Evolutionary conservation across 352 stramenopile genomes (phyloP), one percentile per base, ranked within the genome.

Genomic region (Aphanomyces cochlioides): DNA sequence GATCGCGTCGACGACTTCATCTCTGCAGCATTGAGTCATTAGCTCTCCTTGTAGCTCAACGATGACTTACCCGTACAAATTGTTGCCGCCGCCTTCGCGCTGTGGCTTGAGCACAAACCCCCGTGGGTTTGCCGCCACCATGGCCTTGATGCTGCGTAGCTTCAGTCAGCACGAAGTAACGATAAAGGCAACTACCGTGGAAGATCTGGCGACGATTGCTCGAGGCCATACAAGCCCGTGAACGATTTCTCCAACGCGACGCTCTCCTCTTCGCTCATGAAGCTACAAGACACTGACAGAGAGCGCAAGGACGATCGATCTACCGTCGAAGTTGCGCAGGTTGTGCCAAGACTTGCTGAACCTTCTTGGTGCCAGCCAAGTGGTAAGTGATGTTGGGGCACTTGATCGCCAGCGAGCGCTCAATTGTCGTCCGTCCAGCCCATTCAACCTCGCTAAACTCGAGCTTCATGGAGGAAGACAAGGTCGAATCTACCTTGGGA

Each of bases 31-130:
- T 38, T n/a, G 13, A 53, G 28, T 28, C 45, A 19, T 53, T 1
- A 53, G 45, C 45, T n/a, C n/a, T 53, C 1, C 28, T 28, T 28
- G 28, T 28, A 28, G 28, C 28, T 53, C 45, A 19, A 53, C 13
- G 13, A 53, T 15, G 17, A n/a, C 19, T 12, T 72, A 67, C 28
- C 95, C 96, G 74, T 99, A 99, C 56, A 98, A 80, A 70, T 99
- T 99, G 78, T 99, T 98, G 36, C 97, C 97, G 65, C 97, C 97
- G 21, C 97, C 97, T 78, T 99, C 97, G 34, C 97, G 93, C 83
- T 99, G 97, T 3, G 97, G 97, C 83, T 99, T 99, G 34, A 99
- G 76, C 15, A 99, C 97, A 73, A 91, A 99, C 5, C 80, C 85
- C 10, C 78, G 74, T 0, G 85, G 76, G 56, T 92, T 90, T 4